Base-by-base conservation (phyloP, 371 early-diverging fungal species). In the Choanephora cucurbitarum region DNA sequence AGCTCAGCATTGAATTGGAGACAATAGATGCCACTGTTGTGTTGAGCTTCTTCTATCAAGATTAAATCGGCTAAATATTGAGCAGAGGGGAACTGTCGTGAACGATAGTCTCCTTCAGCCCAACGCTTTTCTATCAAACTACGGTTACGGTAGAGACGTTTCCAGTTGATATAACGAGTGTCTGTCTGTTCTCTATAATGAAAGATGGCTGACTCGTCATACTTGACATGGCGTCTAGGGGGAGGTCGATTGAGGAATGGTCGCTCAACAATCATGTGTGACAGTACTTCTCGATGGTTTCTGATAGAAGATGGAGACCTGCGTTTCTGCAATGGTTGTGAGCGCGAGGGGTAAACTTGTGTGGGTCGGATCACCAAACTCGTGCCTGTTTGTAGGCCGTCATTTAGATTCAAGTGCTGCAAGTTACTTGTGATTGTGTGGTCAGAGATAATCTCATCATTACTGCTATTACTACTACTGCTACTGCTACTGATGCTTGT, bases 11-110 rank as follows among this genome's bases (percentile, higher is more conserved):
- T 90, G 58, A 91, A 90, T 68, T 93, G 96, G 13, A 96, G 75
- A 61, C 94, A 94, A 59, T 98, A 94, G 32, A 99, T 92, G 22
- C 93, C 88, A 54, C 97, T 98, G 0, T 76, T 58, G 63, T 98
- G 99, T 28, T 47, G 56, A 6, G 24, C 28, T 5, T 52, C 42
- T 52, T 41, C 41, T 28, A 41, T 37, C 13, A 41, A 14, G 13
- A 47, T 22, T 0, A 48, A 6, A 13, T 41, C 42, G 5, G 40
- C 18, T 0, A 37, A 17, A 2, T 23, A 7, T 10, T n/a, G 46
- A 49, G 22, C 53, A 15, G 72, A 49, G 41, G 87, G 83, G 32
- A 91, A 80, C 11, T 77, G 71, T 23, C 77, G 71, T 14, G 80
- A 70, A 9, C 75, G 77, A 50, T 76, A 86, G 44, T 70, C 62